Evolutionary conservation across 768 basidiomycete species (phyloP), one percentile per base, ranked within the genome.

Genomic region (Wakefieldia striispora): DNA sequence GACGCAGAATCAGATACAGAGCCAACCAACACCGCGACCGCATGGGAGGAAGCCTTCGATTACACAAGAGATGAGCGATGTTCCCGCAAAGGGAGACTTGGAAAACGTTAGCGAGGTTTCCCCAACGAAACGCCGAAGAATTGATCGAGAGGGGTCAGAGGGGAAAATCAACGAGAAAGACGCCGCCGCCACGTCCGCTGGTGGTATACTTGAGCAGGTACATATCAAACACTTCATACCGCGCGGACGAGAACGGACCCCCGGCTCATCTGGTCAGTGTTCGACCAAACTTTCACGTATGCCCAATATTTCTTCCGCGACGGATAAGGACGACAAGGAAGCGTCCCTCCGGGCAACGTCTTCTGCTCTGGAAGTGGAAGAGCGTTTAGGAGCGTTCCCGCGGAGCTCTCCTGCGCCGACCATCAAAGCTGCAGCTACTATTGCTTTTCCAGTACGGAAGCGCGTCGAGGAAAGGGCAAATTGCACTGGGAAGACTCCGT

Each of bases 361-460:
- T 33, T 40, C 50, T 1, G 24, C 47, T 24, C 16, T 36, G 13
- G 50, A 38, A 14, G 38, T 34, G 12, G 31, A 37, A 13, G 27
- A 8, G 4, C 20, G 19, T 19, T 33, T 27, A 10, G 49, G 10
- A 26, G 16, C 26, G 7, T 13, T 29, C 5, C 6, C n/a, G 21
- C 39, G 17, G 17, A 26, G 39, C 34, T 42, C 43, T 1, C 40
- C 34, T 4, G 31, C 20, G 11, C 27, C 33, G 1, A 16, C 29
- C 36, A 46, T 45, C 34, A 49, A 12, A 1, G 33, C 29, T n/a
- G 26, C 51, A 20, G 14, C 54, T 3, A 56, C 60, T 4, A 53
- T 63, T 26, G 36, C 58, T 4, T 65, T 65, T 31, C 56, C 63
- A 1, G 50, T 62, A 21, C 55, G 44, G 46, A 65, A 62, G 27